phyloP scores from a whole-genome alignment of 73 alveolate species.

The Halteria grandinella region DNA sequence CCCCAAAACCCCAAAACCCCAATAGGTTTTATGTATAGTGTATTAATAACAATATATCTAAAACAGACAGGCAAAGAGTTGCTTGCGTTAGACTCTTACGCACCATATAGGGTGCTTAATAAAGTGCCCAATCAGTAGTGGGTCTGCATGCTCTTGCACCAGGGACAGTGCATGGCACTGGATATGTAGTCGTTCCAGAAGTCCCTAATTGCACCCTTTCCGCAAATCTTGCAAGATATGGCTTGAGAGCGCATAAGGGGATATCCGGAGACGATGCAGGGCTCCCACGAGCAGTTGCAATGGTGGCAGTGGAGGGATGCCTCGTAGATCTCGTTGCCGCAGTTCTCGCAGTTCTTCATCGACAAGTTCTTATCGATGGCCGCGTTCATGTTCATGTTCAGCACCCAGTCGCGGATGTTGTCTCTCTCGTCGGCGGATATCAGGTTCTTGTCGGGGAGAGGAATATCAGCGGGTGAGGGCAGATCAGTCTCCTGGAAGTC shows the following conservation, averaged over 20 bases:
- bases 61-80: too few species aligned
- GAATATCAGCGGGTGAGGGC: slow-evolving; percentile 95
- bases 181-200: slow-evolving; percentile 93
- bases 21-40: too few species aligned
- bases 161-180: slow-evolving; percentile 84
- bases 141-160: slow-evolving; percentile 90
- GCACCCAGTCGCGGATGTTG: slow-evolving; percentile 96
- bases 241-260: slow-evolving; percentile 89
- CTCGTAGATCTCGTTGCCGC: slow-evolving; percentile 92
- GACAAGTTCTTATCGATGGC: slow-evolving; percentile 79
- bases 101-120: too few species aligned
- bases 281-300: slow-evolving; percentile 84
- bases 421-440: slow-evolving; percentile 90
- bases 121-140: slow-evolving; percentile 50
- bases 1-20: too few species aligned
- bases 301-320: slow-evolving; percentile 83
- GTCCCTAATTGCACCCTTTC: slow-evolving; percentile 94
- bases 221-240: slow-evolving; percentile 92
- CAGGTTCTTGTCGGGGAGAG: slow-evolving; percentile 94
- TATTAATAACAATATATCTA: too few species aligned
- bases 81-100: too few species aligned
- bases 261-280: slow-evolving; percentile 96
- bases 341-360: slow-evolving; percentile 88
- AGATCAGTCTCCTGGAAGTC: slow-evolving; percentile 97
- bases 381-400: slow-evolving; percentile 85